These are phyloP conservation scores for Cladophialophora exuberans DNA, from an alignment of 2,329 filamentous ascomycete species.

Conservation along the genomic window DNA sequence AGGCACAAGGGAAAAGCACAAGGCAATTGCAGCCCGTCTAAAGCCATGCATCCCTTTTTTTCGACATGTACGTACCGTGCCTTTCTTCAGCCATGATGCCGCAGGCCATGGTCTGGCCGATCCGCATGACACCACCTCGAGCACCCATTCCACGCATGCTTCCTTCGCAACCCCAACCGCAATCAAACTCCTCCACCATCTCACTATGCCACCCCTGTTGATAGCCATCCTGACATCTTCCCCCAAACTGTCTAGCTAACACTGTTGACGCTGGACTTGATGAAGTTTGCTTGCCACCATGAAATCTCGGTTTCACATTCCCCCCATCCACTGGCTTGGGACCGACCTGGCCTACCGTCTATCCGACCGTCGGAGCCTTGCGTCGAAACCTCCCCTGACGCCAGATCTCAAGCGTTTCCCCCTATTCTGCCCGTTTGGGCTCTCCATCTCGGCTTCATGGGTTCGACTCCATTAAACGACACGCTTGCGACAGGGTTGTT, in stretches of 20 bases:
- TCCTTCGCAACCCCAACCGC: constrained; percentile 16
- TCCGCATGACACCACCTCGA: not conserved
- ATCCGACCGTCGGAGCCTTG: constrained; percentile 28
- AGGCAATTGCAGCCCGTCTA: no score
- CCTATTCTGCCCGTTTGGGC: constrained; percentile 6
- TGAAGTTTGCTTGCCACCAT: constrained; percentile 16
- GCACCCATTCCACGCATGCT: no score
- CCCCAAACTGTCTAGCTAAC: constrained; percentile 11
- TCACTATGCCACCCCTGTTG: constrained; percentile 18
- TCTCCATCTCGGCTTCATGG: not conserved
- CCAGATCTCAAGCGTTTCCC: not conserved
- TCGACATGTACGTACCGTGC: not conserved
- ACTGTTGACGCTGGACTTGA: constrained; percentile 7
- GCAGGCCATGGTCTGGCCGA: not conserved
- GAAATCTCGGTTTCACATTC: constrained; percentile 25
- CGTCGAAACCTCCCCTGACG: constrained; percentile 10
- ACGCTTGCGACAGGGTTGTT: not conserved
- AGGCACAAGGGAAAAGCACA: no score
- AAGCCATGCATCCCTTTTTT: no score
- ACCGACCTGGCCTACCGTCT: not conserved
- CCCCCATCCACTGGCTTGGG: constrained; percentile 8
- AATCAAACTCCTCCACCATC: constrained; percentile 27
- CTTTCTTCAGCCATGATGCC: not conserved
- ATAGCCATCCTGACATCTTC: constrained; percentile 13
- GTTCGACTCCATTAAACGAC: not conserved